Base-by-base conservation (phyloP, 495 filamentous ascomycete species). In the Cercophora sp. region DNA sequence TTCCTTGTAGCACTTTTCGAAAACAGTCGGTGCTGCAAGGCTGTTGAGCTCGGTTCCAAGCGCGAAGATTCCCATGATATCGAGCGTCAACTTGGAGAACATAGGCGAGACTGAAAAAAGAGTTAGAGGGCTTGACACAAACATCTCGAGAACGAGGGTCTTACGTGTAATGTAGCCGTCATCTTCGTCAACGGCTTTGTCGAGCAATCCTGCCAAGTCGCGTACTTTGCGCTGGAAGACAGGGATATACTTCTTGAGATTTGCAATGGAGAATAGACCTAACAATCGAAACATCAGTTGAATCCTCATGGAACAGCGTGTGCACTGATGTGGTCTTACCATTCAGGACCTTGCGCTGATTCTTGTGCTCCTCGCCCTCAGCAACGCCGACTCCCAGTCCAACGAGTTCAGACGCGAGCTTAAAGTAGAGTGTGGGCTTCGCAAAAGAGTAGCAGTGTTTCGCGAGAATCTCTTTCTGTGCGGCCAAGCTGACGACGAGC, bases 41-140 rank as follows among this genome's bases (percentile, higher is more conserved):
- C 80, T 76, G 29, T 71, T 61, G 48, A 89, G 87, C n/a, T 89
- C 83, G 3, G 80, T 71, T 1, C 85, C 85, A 59, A 88, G 78
- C 2, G 83, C 82, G 0, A 82, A 78, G 2, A 77, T 66, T 3
- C 85, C 85, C 42, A 89, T 87, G 47, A 89, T 83, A 55, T 89
- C 87, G 1, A 89, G 79, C 0, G 85, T 85, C 15, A 54, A 36
- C 25, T 54, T 62, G 1, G 55, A 48, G 22, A 58, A 57, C 11
- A 23, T 26, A 19, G 31, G 24, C 2, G 25, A 29, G 15, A 48
- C 46, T 48, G 31, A 10, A n/a, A 32, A 13, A 18, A 5, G 2
- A 15, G 46, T 48, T 22, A 48, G 46, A 23, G 4, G 22, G 1
- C 19, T 8, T 32, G 8, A 32, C 8, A 32, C 2, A 18, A 18